Evolutionary conservation across 2,329 filamentous ascomycete genomes (phyloP).

Genomic region (Diaporthe ampelina): DNA sequence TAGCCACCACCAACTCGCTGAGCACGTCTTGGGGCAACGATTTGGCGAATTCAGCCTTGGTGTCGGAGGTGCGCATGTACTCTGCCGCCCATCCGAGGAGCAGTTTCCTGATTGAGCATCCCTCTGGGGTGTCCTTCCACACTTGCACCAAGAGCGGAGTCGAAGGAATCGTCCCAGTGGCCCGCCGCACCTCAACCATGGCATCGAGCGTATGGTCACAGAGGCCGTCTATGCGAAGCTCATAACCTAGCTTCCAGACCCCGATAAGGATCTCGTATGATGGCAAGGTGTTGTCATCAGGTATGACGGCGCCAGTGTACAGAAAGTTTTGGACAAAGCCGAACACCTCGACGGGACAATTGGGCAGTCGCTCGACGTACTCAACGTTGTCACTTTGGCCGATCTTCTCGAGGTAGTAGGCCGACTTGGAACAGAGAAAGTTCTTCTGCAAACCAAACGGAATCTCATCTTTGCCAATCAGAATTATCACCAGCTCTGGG

Average conservation of each 20-base stretch:
- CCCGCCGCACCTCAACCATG: slow-evolving; percentile 68
- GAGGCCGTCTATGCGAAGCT: slow-evolving; percentile 66
- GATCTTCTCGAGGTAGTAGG: slow-evolving; percentile 63
- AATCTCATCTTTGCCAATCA: slow-evolving; percentile 65
- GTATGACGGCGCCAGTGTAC: slow-evolving; percentile 64
- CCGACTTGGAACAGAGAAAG: slow-evolving; percentile 67
- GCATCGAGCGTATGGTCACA: slow-evolving; percentile 69
- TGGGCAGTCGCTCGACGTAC: slow-evolving; percentile 63
- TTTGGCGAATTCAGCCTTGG: slow-evolving; percentile 70
- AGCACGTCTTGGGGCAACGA: slow-evolving; percentile 73
- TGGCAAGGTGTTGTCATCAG: slow-evolving; percentile 58
- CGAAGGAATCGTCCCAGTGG: slow-evolving; percentile 69
- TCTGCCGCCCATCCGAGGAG: slow-evolving; percentile 74
- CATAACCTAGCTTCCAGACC: slow-evolving; percentile 69
- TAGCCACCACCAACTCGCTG: slow-evolving; percentile 72
- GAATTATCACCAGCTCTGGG: slow-evolving; percentile 67
- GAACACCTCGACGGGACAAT: slow-evolving; percentile 64
- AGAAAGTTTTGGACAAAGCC: slow-evolving; percentile 68
- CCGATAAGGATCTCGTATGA: slow-evolving; percentile 68
- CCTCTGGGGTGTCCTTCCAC: slow-evolving; percentile 73
- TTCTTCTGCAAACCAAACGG: slow-evolving; percentile 73
- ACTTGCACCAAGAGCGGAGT: slow-evolving; percentile 71
- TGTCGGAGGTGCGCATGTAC: slow-evolving; percentile 71
- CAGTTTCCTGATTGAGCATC: slow-evolving; percentile 70
- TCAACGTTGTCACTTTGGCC: slow-evolving; percentile 57